Conservation (phyloP, 73 alveolate species). For the Symbiodinium pilosum region DNA sequence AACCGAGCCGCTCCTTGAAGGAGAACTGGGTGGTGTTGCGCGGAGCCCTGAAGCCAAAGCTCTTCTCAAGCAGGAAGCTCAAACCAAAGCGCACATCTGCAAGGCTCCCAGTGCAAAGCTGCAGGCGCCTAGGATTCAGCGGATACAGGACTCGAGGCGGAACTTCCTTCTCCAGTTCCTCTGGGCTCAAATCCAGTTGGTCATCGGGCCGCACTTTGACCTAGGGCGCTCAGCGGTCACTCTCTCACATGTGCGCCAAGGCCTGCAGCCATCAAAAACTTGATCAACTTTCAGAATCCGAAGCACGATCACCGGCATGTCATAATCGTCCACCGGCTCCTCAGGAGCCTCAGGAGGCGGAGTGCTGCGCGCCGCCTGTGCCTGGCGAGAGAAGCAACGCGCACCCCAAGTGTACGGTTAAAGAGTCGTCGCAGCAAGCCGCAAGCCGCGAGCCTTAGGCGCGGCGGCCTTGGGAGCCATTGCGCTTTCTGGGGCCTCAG, state of each 20-base stretch:
- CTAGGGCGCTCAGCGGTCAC: too few relatives aligned
- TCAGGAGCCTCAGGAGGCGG: slow-evolving; percentile 41
- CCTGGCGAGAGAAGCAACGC: background rate
- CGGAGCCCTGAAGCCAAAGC: background rate
- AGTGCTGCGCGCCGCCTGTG: background rate
- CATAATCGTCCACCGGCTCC: slow-evolving; percentile 73
- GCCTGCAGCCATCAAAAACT: too few relatives aligned
- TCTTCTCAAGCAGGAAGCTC: too few relatives aligned
- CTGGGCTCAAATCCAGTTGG: slow-evolving; percentile 64
- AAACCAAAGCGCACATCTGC: background rate
- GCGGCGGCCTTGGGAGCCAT: slow-evolving; percentile 14
- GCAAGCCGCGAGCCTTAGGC: background rate
- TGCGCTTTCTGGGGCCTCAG: background rate
- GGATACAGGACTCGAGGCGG: slow-evolving; percentile 31
- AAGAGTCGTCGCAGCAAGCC: too few relatives aligned
- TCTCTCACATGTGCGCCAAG: background rate
- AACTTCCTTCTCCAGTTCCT: slow-evolving; percentile 42
- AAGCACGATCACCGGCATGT: slow-evolving; percentile 88
- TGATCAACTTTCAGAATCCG: too few relatives aligned
- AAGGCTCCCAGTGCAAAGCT: background rate
- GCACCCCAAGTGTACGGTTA: too few relatives aligned
- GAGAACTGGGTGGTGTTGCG: slow-evolving; percentile 48
- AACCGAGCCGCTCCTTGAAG: slow-evolving; percentile 61
- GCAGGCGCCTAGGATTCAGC: slow-evolving; percentile 7
- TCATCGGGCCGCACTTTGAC: slow-evolving; percentile 86